Base-by-base conservation (phyloP, 176 grass and related monocot species). In the Musa itinerans region DNA sequence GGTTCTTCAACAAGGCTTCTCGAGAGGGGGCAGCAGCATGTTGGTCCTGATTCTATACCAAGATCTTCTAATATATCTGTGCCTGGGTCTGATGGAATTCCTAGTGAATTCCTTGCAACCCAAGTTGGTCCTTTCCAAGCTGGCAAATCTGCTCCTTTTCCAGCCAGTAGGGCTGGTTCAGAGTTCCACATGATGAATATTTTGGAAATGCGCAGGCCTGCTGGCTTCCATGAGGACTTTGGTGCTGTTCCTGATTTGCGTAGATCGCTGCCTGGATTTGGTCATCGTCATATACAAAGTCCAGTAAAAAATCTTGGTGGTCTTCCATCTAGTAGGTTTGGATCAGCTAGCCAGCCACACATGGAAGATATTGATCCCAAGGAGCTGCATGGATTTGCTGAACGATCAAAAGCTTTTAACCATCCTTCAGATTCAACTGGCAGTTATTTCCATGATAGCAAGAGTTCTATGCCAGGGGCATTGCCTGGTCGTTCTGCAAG, bases 271-370 rank as follows among this genome's bases (percentile, higher is more conserved):
- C 49, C 63, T 86, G 74, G 87, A 83, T 84, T 5, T 43, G 87
- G 74, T 74, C 79, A 86, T 49, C 85, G 85, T 62, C 74, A 69
- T 77, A 52, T 90, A 24, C 90, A 85, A 74, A 90, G 81, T n/a
- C 65, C 85, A 67, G 81, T 85, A 81, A 92, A 62, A 69, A 53
- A 79, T 78, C 84, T 76, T 75, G 50, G 62, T 59, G 64, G 62
- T 14, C 54, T 63, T 75, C 51, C 54, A 83, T 75, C 71, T 66
- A 61, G 69, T 74, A 70, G 83, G 1, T 67, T 75, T 85, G 78
- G 72, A 81, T 77, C 76, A 25, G 27, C 23, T 68, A 43, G 34
- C 4, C 49, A 62, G 27, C 43, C 53, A 24, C 53, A 11, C 12
- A 1, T 80, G 17, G 69, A 67, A 17, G 58, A 76, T 26, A 78